These are phyloP conservation scores for Helenozyma rhizophorensis DNA, from an alignment of 805 yeast genomes.

Conservation along the genomic window DNA sequence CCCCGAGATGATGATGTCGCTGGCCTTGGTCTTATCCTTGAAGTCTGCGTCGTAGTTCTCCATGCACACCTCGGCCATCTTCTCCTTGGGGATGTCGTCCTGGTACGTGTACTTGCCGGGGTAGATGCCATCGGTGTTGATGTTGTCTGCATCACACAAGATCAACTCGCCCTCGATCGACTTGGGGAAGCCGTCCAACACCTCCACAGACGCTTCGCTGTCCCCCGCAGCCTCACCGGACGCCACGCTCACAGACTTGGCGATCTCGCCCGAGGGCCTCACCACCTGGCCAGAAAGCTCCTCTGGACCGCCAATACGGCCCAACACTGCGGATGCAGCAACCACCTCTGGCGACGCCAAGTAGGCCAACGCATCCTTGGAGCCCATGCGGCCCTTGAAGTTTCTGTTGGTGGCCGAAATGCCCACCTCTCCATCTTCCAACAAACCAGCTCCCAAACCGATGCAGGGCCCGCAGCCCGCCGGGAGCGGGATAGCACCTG, in stretches of 20 bases:
- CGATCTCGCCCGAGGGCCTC: slow-evolving; percentile 46
- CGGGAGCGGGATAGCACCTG: slow-evolving; percentile 93
- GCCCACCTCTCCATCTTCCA: slow-evolving; percentile 96
- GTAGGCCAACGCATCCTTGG: slow-evolving; percentile 92
- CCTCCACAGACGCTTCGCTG: slow-evolving; percentile 51
- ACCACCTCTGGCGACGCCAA: slow-evolving; percentile 97
- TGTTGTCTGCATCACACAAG: slow-evolving; percentile 92
- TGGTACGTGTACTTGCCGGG: slow-evolving; percentile 99
- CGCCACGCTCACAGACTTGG: slow-evolving; percentile 33
- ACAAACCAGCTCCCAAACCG: slow-evolving; percentile 91
- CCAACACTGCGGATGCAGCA: slow-evolving; percentile 96
- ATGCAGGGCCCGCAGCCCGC: slow-evolving; percentile 99
- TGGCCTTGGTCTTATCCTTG: slow-evolving; percentile 71
- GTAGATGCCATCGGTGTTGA: slow-evolving; percentile 97
- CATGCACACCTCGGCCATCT: slow-evolving; percentile 99
- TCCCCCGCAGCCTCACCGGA: slow-evolving; percentile 23
- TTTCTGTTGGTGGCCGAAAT: slow-evolving; percentile 98
- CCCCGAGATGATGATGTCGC: slow-evolving; percentile 89
- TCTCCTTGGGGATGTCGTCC: slow-evolving; percentile 90
- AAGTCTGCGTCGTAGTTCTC: slow-evolving; percentile 95
- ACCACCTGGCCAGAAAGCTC: slow-evolving; percentile 62
- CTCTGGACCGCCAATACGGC: slow-evolving; percentile 89
- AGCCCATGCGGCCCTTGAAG: slow-evolving; percentile 99
- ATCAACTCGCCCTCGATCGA: slow-evolving; percentile 87
- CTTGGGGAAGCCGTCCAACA: slow-evolving; percentile 88